Conservation (phyloP, 768 basidiomycete species). For the Krasilnikovozyma curviuscula region DNA sequence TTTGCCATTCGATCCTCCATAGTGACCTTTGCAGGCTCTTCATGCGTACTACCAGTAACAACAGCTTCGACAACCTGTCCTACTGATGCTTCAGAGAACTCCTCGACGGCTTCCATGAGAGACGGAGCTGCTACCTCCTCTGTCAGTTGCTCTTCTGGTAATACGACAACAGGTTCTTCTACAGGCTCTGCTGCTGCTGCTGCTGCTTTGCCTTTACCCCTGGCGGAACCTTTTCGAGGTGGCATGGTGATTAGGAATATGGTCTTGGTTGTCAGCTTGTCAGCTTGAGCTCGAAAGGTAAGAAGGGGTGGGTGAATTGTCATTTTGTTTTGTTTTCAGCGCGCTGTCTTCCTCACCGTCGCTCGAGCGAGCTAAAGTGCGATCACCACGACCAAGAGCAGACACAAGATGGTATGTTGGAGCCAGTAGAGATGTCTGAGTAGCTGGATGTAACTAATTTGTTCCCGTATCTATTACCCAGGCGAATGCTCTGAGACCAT, state of each 20-base stretch:
- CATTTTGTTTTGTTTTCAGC: constrained; percentile 10
- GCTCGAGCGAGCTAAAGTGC: too few species aligned
- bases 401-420: too few species aligned
- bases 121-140: constrained; percentile 2
- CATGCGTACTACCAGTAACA: constrained; percentile 8
- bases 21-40: constrained; percentile 18
- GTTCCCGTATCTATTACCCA: too few species aligned
- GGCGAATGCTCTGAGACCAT: constrained; percentile 90
- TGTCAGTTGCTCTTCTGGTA: constrained; percentile 7
- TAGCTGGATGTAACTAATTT: too few species aligned
- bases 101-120: constrained; percentile 19
- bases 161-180: constrained; percentile 6
- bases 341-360: too few species aligned
- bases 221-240: too few species aligned
- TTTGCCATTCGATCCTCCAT: constrained; percentile 60
- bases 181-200: neutral
- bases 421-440: too few species aligned
- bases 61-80: constrained; percentile 18
- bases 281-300: too few species aligned
- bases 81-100: constrained; percentile 22
- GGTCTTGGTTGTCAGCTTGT: too few species aligned
- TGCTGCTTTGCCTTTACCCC: constrained; percentile 9
- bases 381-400: too few species aligned
- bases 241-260: too few species aligned
- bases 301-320: too few species aligned